Evolutionary conservation across 1,139 yeast genomes (phyloP).

Genomic region (Geotrichum cucujoidarum): DNA sequence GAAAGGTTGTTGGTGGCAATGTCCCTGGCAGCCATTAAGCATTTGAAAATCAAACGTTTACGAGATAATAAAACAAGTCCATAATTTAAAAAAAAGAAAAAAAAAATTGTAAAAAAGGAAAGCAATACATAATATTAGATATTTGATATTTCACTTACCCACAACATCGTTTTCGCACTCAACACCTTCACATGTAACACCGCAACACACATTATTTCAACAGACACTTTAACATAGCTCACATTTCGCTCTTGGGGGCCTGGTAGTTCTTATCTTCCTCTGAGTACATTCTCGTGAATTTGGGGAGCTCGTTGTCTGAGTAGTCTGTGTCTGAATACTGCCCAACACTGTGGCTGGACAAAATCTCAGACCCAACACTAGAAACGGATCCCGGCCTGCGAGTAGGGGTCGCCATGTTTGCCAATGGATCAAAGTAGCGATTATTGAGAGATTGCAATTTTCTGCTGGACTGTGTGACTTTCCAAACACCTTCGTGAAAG

Average conservation of each 20-base stretch:
- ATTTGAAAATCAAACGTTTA: background rate
- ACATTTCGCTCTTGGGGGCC: background rate
- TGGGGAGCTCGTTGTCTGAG: constrained; percentile 4
- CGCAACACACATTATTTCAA: too few relatives aligned
- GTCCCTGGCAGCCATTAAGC: constrained; percentile 28
- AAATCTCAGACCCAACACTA: constrained; percentile 4
- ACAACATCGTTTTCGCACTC: too few relatives aligned
- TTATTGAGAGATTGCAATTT: constrained; percentile 2
- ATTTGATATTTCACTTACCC: too few relatives aligned
- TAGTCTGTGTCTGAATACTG: constrained; percentile 17
- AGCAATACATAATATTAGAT: background rate
- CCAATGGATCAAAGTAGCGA: constrained; percentile 13
- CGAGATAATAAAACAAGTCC: background rate
- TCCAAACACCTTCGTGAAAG: constrained; percentile 10
- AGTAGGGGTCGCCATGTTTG: background rate
- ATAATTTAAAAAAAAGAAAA: background rate
- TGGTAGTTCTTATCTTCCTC: background rate
- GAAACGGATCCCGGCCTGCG: constrained; percentile 4
- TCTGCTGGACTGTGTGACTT: constrained; percentile 10
- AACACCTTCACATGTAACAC: too few relatives aligned
- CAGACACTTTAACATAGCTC: background rate
- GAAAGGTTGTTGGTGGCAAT: constrained; percentile 62
- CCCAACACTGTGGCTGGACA: background rate
- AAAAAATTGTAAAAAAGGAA: background rate
- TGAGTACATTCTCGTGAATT: constrained; percentile 1